Conservation (phyloP, 306 rosid genomes). For the Prosopis cineraria region DNA sequence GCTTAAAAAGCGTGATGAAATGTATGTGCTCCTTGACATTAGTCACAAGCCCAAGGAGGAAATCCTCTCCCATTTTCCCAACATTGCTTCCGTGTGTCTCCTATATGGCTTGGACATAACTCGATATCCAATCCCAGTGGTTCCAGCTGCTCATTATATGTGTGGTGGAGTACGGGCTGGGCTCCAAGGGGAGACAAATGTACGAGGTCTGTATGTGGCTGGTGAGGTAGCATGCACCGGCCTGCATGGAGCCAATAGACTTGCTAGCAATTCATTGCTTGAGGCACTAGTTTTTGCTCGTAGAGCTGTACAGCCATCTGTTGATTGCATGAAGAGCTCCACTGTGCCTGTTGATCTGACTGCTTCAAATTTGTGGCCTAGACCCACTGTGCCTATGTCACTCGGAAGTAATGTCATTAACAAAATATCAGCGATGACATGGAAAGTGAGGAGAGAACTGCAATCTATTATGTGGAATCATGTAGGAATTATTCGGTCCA, state of each 20-base stretch:
- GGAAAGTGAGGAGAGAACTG: conserved; percentile 61
- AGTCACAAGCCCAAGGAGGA: conserved; percentile 80
- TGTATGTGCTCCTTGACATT: conserved; percentile 82
- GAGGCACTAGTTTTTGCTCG: conserved; percentile 96
- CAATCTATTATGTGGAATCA: conserved; percentile 82
- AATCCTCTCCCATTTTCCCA: conserved; percentile 80
- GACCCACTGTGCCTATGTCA: conserved; percentile 57
- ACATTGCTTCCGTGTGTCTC: conserved; percentile 78
- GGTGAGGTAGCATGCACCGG: conserved; percentile 99
- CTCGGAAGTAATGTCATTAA: conserved; percentile 44
- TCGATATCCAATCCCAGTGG: conserved; percentile 75
- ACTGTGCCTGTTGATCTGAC: conserved; percentile 46
- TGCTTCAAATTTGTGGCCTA: conserved; percentile 65
- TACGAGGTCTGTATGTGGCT: conserved; percentile 77
- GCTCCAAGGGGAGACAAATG: conserved; percentile 90
- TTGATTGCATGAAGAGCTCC: conserved; percentile 71
- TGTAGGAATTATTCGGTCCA: conserved; percentile 88
- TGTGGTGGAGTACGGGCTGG: conserved; percentile 97
- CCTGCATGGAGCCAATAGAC: conserved; percentile 93
- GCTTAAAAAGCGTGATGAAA: conserved; percentile 78
- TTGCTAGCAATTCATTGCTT: conserved; percentile 95
- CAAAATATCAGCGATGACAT: conserved; percentile 51
- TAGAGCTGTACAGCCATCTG: conserved; percentile 88
- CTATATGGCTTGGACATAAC: conserved; percentile 83
- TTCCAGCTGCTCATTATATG: conserved; percentile 98